A percentile compares a stretch with the other conserved stretches of the same genome.
Conservation (phyloP, 1,139 yeast genomes). For the Hemisphaericaspora xylanilytica region DNA sequence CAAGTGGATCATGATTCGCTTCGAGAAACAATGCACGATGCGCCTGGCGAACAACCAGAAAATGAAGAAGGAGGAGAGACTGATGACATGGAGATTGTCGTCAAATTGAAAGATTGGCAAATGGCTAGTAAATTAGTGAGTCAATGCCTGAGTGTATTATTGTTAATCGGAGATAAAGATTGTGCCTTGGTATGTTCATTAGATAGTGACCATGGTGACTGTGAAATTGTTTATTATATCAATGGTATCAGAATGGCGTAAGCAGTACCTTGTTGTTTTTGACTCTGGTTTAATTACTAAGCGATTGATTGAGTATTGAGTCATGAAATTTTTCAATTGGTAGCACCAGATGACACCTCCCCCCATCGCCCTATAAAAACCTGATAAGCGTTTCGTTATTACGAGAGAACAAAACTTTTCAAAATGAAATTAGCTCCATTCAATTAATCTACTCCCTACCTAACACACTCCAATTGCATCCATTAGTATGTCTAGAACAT, state of each 20-base stretch:
- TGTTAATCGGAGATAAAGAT: constrained; percentile 48
- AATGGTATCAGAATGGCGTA: constrained; percentile 37
- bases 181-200: constrained; percentile 56
- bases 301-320: no score
- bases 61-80: constrained; percentile 11
- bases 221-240: constrained; percentile 54
- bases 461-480: not conserved
- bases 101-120: constrained; percentile 56
- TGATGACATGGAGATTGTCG: constrained; percentile 37
- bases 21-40: constrained; percentile 15
- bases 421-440: not conserved
- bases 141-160: constrained; percentile 49
- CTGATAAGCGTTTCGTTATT: no score
- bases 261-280: no score
- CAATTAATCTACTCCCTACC: not conserved
- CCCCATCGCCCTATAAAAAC: no score
- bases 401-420: not conserved
- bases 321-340: constrained; percentile 1
- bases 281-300: not conserved
- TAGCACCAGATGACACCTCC: no score
- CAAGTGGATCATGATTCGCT: constrained; percentile 21
- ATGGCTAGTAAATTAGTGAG: constrained; percentile 54
- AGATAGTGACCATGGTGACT: constrained; percentile 57
- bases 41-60: constrained; percentile 10
- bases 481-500: constrained; percentile 13